A percentile compares a stretch with the other conserved stretches of the same genome.
These are phyloP conservation scores for Escallonia rubra DNA, from an alignment of 129 eudicot genomes.

Conservation along the genomic window DNA sequence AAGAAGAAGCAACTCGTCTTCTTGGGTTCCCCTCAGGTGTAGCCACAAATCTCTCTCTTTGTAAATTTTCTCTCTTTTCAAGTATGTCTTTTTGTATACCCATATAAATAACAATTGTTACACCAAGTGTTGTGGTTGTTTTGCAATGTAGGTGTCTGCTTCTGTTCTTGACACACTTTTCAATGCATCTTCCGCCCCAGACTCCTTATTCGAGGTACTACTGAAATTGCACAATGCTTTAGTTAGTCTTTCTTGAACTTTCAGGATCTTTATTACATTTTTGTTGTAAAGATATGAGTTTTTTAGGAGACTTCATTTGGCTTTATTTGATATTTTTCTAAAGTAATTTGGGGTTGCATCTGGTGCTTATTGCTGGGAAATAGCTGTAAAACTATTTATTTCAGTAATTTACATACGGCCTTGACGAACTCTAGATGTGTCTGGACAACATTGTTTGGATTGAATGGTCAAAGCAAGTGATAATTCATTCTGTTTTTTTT, in stretches of 20 bases:
- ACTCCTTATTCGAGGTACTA: conserved; percentile 71
- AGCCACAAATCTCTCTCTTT: not conserved
- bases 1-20: conserved; percentile 77
- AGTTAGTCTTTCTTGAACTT: not conserved
- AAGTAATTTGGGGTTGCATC: no score
- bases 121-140: not conserved
- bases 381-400: no score
- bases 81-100: not conserved
- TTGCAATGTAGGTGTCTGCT: conserved; percentile 54
- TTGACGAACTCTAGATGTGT: no score
- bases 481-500: no score
- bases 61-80: no score
- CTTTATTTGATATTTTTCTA: no score
- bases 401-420: no score
- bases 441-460: no score
- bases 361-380: no score
- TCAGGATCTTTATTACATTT: not conserved
- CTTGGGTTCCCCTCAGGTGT: conserved; percentile 81
- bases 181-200: conserved; percentile 58
- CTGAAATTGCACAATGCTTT: not conserved
- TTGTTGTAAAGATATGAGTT: not conserved
- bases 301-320: no score
- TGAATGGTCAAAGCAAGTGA: no score
- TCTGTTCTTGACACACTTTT: conserved; percentile 77
- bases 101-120: not conserved